A percentile compares a stretch with the other conserved stretches of the same genome.
These are phyloP conservation scores for Phytophthora megakarya DNA, from an alignment of 352 stramenopile genomes.

Conservation along the genomic window DNA sequence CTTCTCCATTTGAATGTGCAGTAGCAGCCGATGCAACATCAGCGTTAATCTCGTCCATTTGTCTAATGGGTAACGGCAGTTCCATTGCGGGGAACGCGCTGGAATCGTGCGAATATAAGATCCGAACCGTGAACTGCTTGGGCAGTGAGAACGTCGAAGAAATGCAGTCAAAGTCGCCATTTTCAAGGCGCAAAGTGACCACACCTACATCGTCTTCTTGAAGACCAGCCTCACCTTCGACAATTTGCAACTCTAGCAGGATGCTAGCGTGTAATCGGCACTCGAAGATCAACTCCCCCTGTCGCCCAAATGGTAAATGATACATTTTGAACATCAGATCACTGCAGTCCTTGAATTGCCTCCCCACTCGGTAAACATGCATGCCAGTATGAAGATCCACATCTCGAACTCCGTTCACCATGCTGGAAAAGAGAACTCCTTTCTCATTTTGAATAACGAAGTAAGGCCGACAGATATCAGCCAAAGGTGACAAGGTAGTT, in stretches of 20 bases:
- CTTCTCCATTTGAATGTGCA: conserved; percentile 17
- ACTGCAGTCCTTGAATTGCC: conserved; percentile 62
- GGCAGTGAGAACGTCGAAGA: conserved; percentile 71
- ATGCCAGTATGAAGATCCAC: conserved; percentile 56
- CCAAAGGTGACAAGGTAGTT: conserved; percentile 16
- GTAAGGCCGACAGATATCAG: conserved; percentile 69
- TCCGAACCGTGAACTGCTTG: conserved; percentile 63
- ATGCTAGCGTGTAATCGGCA: conserved; percentile 73
- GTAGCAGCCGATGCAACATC: neutral
- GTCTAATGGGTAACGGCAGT: conserved; percentile 25
- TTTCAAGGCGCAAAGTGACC: conserved; percentile 57
- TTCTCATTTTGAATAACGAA: conserved; percentile 90
- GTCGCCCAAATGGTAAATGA: conserved; percentile 82
- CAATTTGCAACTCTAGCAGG: conserved; percentile 63
- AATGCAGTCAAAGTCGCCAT: conserved; percentile 85
- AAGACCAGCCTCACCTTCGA: conserved; percentile 27
- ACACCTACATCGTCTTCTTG: conserved; percentile 44
- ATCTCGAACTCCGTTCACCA: conserved; percentile 81
- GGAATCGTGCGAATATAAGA: conserved; percentile 56
- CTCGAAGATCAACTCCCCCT: conserved; percentile 85
- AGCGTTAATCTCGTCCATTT: conserved; percentile 30
- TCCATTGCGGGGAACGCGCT: conserved; percentile 56
- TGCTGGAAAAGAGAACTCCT: conserved; percentile 85
- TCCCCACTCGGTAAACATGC: conserved; percentile 71
- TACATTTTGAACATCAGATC: conserved; percentile 89